Evolutionary conservation across 2,329 filamentous ascomycete genomes (phyloP), one percentile per base, ranked within the genome.

Genomic region (Diatrype stigma): DNA sequence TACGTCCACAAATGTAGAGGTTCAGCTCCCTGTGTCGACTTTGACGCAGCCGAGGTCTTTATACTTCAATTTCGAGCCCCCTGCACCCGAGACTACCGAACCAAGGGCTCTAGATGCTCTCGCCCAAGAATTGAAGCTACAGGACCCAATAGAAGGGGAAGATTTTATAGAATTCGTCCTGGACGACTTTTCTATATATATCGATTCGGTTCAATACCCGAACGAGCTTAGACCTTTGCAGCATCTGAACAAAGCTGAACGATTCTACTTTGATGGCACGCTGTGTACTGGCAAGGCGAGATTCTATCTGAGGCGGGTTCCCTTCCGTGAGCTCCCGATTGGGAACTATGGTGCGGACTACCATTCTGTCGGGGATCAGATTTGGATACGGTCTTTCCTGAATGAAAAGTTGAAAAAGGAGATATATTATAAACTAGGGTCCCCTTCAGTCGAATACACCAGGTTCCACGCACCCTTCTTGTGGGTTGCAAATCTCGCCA

Each of bases 401-500:
- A 79, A 80, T 49, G 66, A 60, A 0, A 60, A 61, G 1, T 62
- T 56, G 3, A 63, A 61, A 16, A 54, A 64, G 14, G 64, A 73
- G 11, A 65, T 89, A 0, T 93, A 85, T 72, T 94, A 91, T 61
- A 75, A 75, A 10, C 66, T 95, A 0, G 63, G 64, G 2, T 64
- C 48, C 0, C 86, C 89, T 0, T 73, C 82, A 0, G 26, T 55
- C 0, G 82, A 84, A 35, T 95, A 94, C 60, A 55, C 53, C 11
- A 70, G 81, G 2, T 91, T 85, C 58, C 79, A 85, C 52, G 46
- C 68, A 0, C 76, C 81, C 0, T 93, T 90, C 54, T 52, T 84
- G 0, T 94, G 88, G 88, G 67, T 92, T 1, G 85, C 82, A 0
- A 77, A 86, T 48, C 70, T 94, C 0, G 76, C 80, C 0, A 93